phyloP scores from a whole-genome alignment of 768 basidiomycete species.

The Mycena leptocephala region DNA sequence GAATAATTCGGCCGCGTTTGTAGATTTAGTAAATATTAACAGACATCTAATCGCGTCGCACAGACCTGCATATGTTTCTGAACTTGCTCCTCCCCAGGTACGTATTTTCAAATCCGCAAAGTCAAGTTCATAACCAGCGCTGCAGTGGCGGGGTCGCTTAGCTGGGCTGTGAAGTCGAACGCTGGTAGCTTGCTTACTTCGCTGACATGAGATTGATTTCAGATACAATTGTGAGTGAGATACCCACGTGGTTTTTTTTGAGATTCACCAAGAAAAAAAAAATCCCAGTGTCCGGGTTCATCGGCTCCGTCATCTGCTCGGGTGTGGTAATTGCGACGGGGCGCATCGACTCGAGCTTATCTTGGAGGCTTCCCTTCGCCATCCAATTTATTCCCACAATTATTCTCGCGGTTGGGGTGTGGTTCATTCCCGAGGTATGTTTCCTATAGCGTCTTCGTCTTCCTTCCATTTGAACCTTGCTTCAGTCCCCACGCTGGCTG shows the following conservation, averaged over 20 bases:
- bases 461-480: not conserved
- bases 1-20: slow-evolving; percentile 48
- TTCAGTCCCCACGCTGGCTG: slow-evolving; percentile 69
- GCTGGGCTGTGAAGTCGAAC: slow-evolving; percentile 60
- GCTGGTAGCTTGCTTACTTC: not conserved
- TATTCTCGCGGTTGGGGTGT: slow-evolving; percentile 53
- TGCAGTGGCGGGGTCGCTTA: slow-evolving; percentile 65
- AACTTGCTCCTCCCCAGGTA: slow-evolving; percentile 72
- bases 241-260: slow-evolving; percentile 7
- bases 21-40: slow-evolving; percentile 49
- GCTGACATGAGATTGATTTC: not conserved
- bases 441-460: not conserved
- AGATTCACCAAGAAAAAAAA: not conserved
- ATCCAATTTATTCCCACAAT: slow-evolving; percentile 66
- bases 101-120: not conserved
- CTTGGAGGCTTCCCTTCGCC: slow-evolving; percentile 68
- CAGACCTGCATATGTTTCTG: slow-evolving; percentile 66
- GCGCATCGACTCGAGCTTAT: slow-evolving; percentile 48
- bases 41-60: slow-evolving; percentile 51
- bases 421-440: slow-evolving; percentile 55
- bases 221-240: slow-evolving; percentile 55
- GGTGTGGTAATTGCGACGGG: slow-evolving; percentile 62
- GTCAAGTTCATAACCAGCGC: not conserved
- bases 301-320: slow-evolving; percentile 54
- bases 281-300: slow-evolving; percentile 56